These are phyloP conservation scores for Chrysanthemum makinoi DNA, from an alignment of 129 eudicot species.

Conservation along the genomic window DNA sequence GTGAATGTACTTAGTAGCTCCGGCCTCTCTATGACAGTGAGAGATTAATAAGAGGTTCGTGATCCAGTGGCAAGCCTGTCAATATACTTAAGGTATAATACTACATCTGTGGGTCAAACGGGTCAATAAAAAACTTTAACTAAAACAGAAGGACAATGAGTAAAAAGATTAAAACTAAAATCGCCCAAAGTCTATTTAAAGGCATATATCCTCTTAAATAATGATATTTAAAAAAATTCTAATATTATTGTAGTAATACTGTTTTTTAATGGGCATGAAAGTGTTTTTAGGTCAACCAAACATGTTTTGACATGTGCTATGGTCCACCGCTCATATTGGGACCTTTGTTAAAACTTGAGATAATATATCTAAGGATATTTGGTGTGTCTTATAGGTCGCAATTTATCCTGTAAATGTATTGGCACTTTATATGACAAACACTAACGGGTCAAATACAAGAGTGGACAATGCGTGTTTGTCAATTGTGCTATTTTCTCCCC, in stretches of 20 bases:
- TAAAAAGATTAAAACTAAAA: too few relatives aligned
- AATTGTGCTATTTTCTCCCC: constrained; percentile 91
- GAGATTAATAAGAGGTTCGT: too few relatives aligned
- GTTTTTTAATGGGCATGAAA: neutral
- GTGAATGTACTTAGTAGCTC: too few relatives aligned
- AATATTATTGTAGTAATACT: neutral
- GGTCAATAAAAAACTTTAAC: too few relatives aligned
- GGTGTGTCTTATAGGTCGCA: constrained; percentile 48
- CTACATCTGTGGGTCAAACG: too few relatives aligned
- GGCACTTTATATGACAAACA: constrained; percentile 80
- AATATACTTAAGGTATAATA: too few relatives aligned
- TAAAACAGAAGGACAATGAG: too few relatives aligned
- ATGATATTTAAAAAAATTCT: neutral
- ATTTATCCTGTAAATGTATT: constrained; percentile 82
- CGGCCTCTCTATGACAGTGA: too few relatives aligned
- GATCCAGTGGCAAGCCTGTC: too few relatives aligned
- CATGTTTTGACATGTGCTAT: neutral
- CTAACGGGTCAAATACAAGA: constrained; percentile 67
- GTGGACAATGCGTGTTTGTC: constrained; percentile 85
- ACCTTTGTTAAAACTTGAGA: neutral
- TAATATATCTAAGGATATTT: neutral
- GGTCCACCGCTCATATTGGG: neutral
- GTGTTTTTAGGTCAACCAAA: neutral
- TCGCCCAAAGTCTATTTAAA: too few relatives aligned
- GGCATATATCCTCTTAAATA: neutral